Evolutionary conservation across 2,329 filamentous ascomycete genomes (phyloP), one percentile per base, ranked within the genome.

Genomic region (Dactylellina sp.): DNA sequence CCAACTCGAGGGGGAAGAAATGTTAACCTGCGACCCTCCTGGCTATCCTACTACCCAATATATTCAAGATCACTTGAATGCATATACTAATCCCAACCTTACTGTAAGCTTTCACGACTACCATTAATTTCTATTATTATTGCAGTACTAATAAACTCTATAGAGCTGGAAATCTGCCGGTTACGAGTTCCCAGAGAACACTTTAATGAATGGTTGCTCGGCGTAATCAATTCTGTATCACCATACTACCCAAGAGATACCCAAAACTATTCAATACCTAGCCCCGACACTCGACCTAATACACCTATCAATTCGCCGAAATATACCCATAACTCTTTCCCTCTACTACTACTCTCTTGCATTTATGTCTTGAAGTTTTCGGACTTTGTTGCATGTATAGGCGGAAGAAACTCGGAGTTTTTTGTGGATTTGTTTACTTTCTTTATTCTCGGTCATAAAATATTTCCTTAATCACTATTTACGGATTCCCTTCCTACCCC

Each of bases 31-130:
- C 80, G 89, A 91, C 81, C 89, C 89, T 1, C 82, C 83, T 0
- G 88, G 86, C 0, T 91, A 88, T 78, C 85, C 86, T 63, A 91
- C 89, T 0, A 91, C 89, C 0, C 79, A 84, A 1, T 91, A 91
- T 79, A 91, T 91, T 79, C 82, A 82, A 53, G 81, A 84, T 0
- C 89, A 91, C 78, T 83, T 84, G 1, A 83, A 85, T 64, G 84
- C 87, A 1, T 91, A 91, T 78, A 81, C 82, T 62, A 89, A 90
- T 78, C 82, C 84, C 25, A 91, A 91, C 77, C 78, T 87, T 71
- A 91, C 89, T 7, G 81, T 81, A 61, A 90, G 88, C 88, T 88
- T 84, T 39, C 18, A 1, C 2, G 14, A 16, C 16, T 16, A 20
- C 20, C 20, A 7, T n/a, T 20, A 11, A 24, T 18, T 25, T 22